Evolutionary conservation across 495 filamentous ascomycete genomes (phyloP).

Genomic region (Barbatosphaeria neglecta): DNA sequence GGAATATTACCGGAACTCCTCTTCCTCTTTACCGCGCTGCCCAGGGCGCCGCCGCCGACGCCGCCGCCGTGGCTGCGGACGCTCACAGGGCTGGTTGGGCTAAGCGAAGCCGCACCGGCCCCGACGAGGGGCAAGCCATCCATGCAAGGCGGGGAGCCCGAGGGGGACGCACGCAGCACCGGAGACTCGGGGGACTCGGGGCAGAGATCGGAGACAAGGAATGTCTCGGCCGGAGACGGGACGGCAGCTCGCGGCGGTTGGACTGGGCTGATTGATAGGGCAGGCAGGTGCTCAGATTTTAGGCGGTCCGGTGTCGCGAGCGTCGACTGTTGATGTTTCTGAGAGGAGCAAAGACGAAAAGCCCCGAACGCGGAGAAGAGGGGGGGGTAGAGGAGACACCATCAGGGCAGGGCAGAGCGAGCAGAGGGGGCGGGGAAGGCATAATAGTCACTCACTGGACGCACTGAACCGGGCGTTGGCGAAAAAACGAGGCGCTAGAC

Average conservation of each 20-base stretch:
- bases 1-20: conserved; percentile 22
- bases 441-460: neutral
- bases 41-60: conserved; percentile 18
- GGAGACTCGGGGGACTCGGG: conserved; percentile 1
- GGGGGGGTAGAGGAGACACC: no score
- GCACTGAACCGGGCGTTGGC: no score
- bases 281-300: neutral
- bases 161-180: conserved; percentile 12
- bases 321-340: conserved; percentile 2
- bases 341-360: neutral
- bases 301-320: conserved; percentile 7
- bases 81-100: conserved; percentile 28
- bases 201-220: neutral
- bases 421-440: neutral
- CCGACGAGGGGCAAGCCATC: conserved; percentile 25
- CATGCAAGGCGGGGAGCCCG: conserved; percentile 16
- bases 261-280: neutral
- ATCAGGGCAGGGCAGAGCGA: neutral
- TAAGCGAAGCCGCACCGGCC: conserved; percentile 24
- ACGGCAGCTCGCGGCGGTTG: neutral
- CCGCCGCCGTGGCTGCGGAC: conserved; percentile 28
- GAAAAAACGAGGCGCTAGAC: neutral
- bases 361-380: conserved; percentile 1
- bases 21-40: no score
- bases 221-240: neutral